Evolutionary conservation across 129 eudicot genomes (phyloP).

Genomic region (carrot (Daucus carota)): DNA sequence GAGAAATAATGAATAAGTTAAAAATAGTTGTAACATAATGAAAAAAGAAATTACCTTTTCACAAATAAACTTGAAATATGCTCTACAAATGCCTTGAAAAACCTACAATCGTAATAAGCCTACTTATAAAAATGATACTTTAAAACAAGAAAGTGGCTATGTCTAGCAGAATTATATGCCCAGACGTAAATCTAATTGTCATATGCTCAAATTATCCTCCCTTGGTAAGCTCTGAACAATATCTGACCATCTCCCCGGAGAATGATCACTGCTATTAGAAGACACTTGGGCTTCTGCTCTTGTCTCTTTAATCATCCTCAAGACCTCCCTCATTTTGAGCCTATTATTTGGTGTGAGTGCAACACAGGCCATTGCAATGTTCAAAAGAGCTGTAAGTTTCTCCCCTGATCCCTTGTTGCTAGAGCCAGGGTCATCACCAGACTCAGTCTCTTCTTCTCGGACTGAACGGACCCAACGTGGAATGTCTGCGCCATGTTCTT

Average conservation of each 20-base stretch:
- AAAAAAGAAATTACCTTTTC: not conserved
- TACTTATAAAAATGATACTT: not conserved
- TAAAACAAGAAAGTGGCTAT: not conserved
- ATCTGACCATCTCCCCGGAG: too few relatives aligned
- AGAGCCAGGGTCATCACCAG: too few relatives aligned
- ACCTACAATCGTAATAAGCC: not conserved
- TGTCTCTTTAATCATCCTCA: constrained; percentile 73
- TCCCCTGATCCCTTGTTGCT: constrained; percentile 76
- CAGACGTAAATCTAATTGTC: constrained; percentile 9
- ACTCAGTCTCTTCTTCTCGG: too few relatives aligned
- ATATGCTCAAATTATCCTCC: constrained; percentile 88
- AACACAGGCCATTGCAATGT: too few relatives aligned
- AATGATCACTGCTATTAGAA: too few relatives aligned
- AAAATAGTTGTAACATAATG: not conserved
- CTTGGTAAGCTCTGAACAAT: constrained; percentile 88
- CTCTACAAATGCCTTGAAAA: constrained; percentile 6
- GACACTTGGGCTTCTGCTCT: constrained; percentile 92
- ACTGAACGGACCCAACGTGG: too few relatives aligned
- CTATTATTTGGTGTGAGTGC: constrained; percentile 50
- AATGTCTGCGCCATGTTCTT: constrained; percentile 84
- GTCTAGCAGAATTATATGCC: not conserved
- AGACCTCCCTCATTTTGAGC: constrained; percentile 63
- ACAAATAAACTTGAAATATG: not conserved
- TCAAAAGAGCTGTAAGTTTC: constrained; percentile 69
- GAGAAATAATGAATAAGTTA: too few relatives aligned